Percentiles rank a stretch among this genome's conserved stretches.
These are phyloP conservation scores for Miscanthus sacchariflorus DNA, from an alignment of 202 grass and related monocot species.

Conservation along the genomic window DNA sequence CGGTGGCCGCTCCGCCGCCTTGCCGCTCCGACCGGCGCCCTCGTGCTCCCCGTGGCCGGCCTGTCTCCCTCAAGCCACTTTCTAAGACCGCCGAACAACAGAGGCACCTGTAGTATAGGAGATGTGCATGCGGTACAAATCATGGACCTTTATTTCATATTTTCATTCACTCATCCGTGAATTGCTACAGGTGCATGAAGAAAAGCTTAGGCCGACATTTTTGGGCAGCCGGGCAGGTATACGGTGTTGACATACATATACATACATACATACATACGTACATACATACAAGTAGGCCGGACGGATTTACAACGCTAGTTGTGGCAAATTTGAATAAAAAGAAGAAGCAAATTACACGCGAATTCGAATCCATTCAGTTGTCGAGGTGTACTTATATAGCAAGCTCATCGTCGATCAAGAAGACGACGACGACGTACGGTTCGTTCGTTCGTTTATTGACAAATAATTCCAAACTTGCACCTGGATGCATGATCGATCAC, in stretches of 20 bases:
- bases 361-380: not conserved
- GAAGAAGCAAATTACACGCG: not conserved
- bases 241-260: not conserved
- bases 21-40: too few relatives aligned
- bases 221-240: not conserved
- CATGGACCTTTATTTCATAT: not conserved
- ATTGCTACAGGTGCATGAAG: not conserved
- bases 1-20: too few relatives aligned
- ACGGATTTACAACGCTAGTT: not conserved
- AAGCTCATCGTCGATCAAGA: too few relatives aligned
- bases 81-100: too few relatives aligned
- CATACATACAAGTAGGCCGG: not conserved
- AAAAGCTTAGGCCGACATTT: not conserved
- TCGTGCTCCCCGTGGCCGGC: too few relatives aligned
- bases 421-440: too few relatives aligned
- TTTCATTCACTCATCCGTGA: not conserved
- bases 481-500: not conserved
- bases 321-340: not conserved
- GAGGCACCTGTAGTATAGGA: too few relatives aligned
- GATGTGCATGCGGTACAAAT: not conserved
- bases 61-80: too few relatives aligned
- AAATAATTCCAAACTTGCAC: not conserved
- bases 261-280: not conserved
- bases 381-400: too few relatives aligned
- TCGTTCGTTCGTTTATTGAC: not conserved